Evolutionary conservation across 1,284 basidiomycete species (phyloP).

Genomic region (Mycena sp.): DNA sequence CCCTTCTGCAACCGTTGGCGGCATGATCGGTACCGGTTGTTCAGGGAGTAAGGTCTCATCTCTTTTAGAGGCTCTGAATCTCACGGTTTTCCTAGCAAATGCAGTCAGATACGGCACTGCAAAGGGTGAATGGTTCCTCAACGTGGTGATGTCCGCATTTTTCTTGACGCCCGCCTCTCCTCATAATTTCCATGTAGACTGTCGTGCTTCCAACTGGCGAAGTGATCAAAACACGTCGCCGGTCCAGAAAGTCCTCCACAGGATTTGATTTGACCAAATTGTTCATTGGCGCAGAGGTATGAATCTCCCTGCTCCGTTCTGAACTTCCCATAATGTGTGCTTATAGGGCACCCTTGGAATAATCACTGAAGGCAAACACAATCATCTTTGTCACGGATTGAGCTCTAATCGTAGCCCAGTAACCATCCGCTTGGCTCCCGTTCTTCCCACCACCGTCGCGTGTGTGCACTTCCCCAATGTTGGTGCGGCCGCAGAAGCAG

Average conservation of each 20-base stretch:
- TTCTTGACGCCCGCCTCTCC: too few species aligned
- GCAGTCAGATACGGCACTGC: constrained; percentile 91
- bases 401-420: too few species aligned
- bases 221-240: constrained; percentile 90
- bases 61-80: not conserved
- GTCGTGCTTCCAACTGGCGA: constrained; percentile 91
- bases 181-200: too few species aligned
- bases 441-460: constrained; percentile 81
- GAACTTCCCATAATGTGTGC: not conserved
- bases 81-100: constrained; percentile 56
- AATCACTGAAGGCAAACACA: constrained; percentile 92
- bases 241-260: constrained; percentile 90
- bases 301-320: not conserved
- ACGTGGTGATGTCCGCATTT: too few species aligned
- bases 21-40: constrained; percentile 90
- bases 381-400: too few species aligned
- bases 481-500: constrained; percentile 75
- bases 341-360: constrained; percentile 85
- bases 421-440: constrained; percentile 83
- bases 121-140: constrained; percentile 87
- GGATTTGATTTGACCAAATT: constrained; percentile 93
- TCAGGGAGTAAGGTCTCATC: constrained; percentile 69
- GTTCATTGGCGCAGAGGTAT: constrained; percentile 85
- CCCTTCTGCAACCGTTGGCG: constrained; percentile 87
- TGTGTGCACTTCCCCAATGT: constrained; percentile 76